Evolutionary conservation across 495 filamentous ascomycete species (phyloP), one percentile per base, ranked within the genome.

Genomic region (Ascodesmis nigricans): DNA sequence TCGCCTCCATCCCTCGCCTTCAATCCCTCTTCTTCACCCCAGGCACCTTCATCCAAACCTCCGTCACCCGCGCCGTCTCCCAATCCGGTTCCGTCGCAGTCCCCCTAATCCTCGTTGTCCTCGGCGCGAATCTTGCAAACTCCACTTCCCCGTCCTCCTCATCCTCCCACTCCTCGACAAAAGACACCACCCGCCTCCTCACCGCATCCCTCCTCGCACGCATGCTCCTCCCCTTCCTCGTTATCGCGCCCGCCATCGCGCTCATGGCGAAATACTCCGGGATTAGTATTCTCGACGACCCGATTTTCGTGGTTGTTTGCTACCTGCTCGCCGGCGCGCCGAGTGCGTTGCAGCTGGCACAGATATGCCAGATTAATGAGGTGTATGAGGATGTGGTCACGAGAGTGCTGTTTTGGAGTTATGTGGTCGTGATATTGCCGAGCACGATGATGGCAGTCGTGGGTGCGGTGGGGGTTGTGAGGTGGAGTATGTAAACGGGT

Each of bases 331-430:
- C 79, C 1, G 87, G 87, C 14, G 87, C 87, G 4, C 87, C 87
- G 9, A 91, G 79, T 40, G 87, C 87, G 20, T 63, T 97, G 43
- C 87, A 97, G 53, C 59, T 97, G 45, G 82, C 90, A 4, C 87
- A 97, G 58, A 97, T 97, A 39, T 97, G 87, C 58, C 90, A 95
- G 61, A 79, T 95, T 55, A 97, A 97, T 53, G 76, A 73, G 38
- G 90, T 95, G 8, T 97, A 78, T 53, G 79, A 93, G 57, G 67
- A 71, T 17, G 78, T 82, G 21, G 95, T 97, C 81, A 75, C 78
- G 17, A 81, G 71, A 51, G 61, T 97, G 29, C 57, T 95, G 13
- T 91, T 95, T 65, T 83, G 92, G 63, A 92, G 84, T 58, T 97
- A 97, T 46, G 87, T 97, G 14, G 48, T 52, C 18, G 40, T 52